Evolutionary conservation across 2,329 filamentous ascomycete genomes (phyloP).

Genomic region (Colletotrichum destructivum): DNA sequence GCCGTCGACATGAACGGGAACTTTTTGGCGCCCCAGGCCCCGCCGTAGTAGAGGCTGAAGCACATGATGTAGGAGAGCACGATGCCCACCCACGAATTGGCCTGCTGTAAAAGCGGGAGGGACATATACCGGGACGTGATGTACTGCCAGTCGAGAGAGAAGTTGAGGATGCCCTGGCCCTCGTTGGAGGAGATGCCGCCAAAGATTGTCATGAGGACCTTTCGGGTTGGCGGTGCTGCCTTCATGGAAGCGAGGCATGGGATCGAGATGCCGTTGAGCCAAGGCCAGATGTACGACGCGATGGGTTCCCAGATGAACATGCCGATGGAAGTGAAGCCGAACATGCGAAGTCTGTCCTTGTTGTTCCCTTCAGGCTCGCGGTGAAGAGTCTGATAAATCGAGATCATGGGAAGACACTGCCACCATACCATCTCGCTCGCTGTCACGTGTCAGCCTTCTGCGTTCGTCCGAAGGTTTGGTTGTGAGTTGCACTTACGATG

Average conservation of each 20-base stretch:
- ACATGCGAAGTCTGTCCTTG: constrained; percentile 27
- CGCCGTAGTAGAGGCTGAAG: constrained; percentile 57
- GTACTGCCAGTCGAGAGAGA: constrained; percentile 62
- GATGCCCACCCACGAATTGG: constrained; percentile 57
- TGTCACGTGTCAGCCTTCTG: background rate
- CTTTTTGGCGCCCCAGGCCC: constrained; percentile 52
- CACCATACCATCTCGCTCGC: constrained; percentile 42
- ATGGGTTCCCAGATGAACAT: constrained; percentile 42
- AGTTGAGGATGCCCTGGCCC: constrained; percentile 56
- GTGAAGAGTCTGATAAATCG: constrained; percentile 39
- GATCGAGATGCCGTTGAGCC: constrained; percentile 47
- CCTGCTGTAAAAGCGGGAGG: constrained; percentile 42
- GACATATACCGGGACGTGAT: constrained; percentile 47
- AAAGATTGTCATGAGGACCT: constrained; percentile 65
- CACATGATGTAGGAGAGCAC: constrained; percentile 56
- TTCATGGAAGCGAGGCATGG: constrained; percentile 58
- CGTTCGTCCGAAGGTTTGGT: background rate
- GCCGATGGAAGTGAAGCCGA: constrained; percentile 37
- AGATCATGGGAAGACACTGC: constrained; percentile 41
- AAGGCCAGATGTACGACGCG: constrained; percentile 38
- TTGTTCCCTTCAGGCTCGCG: constrained; percentile 36
- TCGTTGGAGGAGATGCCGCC: constrained; percentile 59
- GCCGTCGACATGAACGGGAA: constrained; percentile 51
- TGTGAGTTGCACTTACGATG: constrained; percentile 16
- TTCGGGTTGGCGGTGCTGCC: constrained; percentile 39